Evolutionary conservation across 768 basidiomycete species (phyloP), one percentile per base, ranked within the genome.

Genomic region (Leccinellum albellum): DNA sequence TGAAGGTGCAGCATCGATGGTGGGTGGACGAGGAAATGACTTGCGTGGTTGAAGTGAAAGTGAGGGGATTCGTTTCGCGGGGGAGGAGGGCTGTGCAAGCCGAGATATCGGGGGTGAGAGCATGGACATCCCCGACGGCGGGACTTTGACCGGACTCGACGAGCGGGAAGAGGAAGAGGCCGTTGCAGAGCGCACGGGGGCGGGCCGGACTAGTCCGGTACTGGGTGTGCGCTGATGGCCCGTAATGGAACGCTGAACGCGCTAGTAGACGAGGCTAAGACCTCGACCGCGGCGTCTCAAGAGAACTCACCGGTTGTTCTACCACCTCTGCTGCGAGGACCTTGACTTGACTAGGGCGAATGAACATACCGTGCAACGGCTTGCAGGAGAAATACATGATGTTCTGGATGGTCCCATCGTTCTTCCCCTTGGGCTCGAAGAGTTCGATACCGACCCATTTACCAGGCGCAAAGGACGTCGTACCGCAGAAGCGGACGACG

Each of bases 391-490:
- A 99, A 75, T 98, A 99, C 2, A 73, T 60, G 50, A 84, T 73
- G 15, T 88, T 93, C 33, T 87, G 78, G 8, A 99, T 89, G 1
- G 85, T 82, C 1, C 97, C 97, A 64, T 98, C 91, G 76, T 99
- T 99, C 86, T 98, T 99, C 37, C 97, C 97, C 46, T 83, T 87
- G 8, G 83, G 73, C 64, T 88, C 86, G 55, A 80, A 82, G 47
- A 99, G 81, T 66, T 96, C 94, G 53, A 98, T 85, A 10, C 97
- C 97, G 50, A 97, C 81, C 96, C 96, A 99, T 79, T 89, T 93
- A 0, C 97, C 97, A 2, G 84, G 73, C 21, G 91, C 82, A 70
- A 98, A 98, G 2, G 81, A 79, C 0, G 96, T 95, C 31, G 83
- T 60, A 0, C 96, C 97, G 51, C 80, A 82, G 78, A 94, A 99